Evolutionary conservation across 768 basidiomycete genomes (phyloP).

Genomic region (Kwoniella sp.): DNA sequence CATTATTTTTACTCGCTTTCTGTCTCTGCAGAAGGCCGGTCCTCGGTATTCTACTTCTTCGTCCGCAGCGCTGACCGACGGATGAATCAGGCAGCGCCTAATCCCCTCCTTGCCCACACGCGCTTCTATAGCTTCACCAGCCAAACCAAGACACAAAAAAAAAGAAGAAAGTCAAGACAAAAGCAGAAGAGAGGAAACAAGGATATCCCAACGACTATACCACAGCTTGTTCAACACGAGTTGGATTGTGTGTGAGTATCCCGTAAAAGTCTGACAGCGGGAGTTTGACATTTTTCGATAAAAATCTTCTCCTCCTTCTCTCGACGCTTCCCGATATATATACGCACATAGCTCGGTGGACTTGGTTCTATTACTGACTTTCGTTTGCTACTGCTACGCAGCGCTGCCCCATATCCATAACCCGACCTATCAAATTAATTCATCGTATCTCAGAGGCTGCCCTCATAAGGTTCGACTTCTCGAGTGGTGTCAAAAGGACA

Average conservation of each 20-base stretch:
- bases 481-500: background rate
- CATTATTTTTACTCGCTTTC: background rate
- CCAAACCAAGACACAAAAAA: background rate
- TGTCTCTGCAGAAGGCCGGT: background rate
- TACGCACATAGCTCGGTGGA: background rate
- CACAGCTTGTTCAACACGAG: background rate
- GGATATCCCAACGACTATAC: background rate
- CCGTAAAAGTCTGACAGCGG: background rate
- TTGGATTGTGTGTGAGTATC: background rate
- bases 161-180: background rate
- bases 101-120: background rate
- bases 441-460: background rate
- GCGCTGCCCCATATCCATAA: background rate
- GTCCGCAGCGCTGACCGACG: background rate
- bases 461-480: background rate
- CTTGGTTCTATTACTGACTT: background rate
- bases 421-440: background rate
- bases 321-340: background rate
- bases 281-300: background rate
- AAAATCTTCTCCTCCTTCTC: background rate
- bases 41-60: background rate
- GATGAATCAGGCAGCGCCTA: background rate
- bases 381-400: background rate
- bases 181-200: too few relatives aligned
- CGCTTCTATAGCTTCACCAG: background rate